phyloP scores from a whole-genome alignment of 1,139 yeast species.

The Kodamaea alishanica region DNA sequence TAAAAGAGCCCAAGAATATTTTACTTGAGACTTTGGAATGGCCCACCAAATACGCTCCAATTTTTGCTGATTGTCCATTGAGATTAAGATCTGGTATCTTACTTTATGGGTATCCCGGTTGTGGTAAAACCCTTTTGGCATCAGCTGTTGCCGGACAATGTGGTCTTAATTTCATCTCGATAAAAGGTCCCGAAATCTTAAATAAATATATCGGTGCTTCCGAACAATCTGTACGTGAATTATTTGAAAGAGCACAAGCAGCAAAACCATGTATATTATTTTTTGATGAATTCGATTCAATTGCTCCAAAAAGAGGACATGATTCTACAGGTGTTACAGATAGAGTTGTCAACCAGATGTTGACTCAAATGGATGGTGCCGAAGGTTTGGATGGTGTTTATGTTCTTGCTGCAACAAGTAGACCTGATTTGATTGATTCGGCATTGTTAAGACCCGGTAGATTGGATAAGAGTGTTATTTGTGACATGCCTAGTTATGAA shows the following conservation, averaged over 20 bases:
- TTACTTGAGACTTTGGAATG: conserved; percentile 88
- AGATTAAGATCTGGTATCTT: conserved; percentile 85
- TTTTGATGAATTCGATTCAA: conserved; percentile 95
- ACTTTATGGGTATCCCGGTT: conserved; percentile 94
- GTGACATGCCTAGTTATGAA: conserved; percentile 74
- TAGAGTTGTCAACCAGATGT: conserved; percentile 92
- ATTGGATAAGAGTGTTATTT: conserved; percentile 84
- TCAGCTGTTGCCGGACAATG: conserved; percentile 94
- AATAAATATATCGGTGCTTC: conserved; percentile 97
- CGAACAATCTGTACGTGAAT: conserved; percentile 89
- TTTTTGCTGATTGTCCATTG: conserved; percentile 82
- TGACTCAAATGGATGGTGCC: conserved; percentile 99
- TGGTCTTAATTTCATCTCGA: conserved; percentile 88
- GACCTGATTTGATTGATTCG: conserved; percentile 94
- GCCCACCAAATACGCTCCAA: conserved; percentile 96
- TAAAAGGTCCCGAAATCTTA: conserved; percentile 94
- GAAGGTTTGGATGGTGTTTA: conserved; percentile 97
- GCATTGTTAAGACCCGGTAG: conserved; percentile 95
- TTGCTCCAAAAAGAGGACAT: conserved; percentile 97
- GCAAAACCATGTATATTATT: conserved; percentile 92
- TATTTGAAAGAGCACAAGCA: conserved; percentile 90
- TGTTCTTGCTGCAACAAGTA: conserved; percentile 90
- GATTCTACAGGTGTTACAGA: conserved; percentile 98
- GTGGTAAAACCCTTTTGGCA: conserved; percentile 92
- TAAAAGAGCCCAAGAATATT: conserved; percentile 68